Evolutionary conservation across 148 eudicot genomes (phyloP), one percentile per base, ranked within the genome.

Genomic region (Vaccinium vitisidaea): DNA sequence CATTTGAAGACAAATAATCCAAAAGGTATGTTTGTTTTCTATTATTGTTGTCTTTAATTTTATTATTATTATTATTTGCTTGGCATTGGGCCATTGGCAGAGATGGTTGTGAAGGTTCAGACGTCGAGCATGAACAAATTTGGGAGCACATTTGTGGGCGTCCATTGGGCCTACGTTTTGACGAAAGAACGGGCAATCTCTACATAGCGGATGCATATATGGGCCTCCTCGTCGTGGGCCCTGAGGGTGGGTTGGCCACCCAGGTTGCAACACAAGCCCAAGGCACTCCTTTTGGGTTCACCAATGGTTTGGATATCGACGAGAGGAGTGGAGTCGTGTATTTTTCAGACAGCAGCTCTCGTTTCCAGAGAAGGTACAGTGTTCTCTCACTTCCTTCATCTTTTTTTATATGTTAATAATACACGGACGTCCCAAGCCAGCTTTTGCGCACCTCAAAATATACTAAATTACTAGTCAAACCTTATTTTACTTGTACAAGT

Each of bases 171-270:
- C 88, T 95, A 10, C 53, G 90, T 11, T 95, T 95, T 85, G 86
- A 90, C 71, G 74, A 84, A 46, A 87, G 74, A 43, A 93, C 92
- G 0, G 95, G 98, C 9, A 89, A 95, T 49, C 93, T 95, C 2
- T 95, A 91, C 86, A 92, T 94, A 36, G 94, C 94, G 0, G 98
- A 95, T 86, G 92, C 99, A 0, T 92, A 94, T 63, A 85, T 93
- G 93, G 99, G 99, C 92, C 94, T 94, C 1, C 87, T 92, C 10
- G 92, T 90, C 1, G 99, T 94, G 69, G 95, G 95, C 88, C 95
- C 88, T 75, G 81, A 83, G 3, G 98, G 98, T 84, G 99, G 99
- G 15, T 73, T 92, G 84, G 95, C 98, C 52, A 88, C 81, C 4
- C 84, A 32, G 16, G 63, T 96, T 59, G 87, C 88, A 21, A 84